phyloP scores from a whole-genome alignment of 768 basidiomycete genomes.

The Lactarius hatsudake region DNA sequence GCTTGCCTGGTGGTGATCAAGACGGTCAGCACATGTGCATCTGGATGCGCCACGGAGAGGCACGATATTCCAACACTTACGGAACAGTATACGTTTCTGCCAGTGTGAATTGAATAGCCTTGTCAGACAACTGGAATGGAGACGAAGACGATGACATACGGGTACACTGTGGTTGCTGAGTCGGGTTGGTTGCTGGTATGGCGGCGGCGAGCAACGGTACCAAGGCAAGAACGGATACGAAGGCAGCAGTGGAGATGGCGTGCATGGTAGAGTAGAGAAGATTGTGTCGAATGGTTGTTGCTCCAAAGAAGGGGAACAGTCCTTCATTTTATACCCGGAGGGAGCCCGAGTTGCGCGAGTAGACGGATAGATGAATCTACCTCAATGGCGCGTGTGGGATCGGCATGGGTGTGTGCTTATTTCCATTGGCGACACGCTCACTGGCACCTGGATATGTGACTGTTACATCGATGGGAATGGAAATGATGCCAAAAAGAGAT shows the following conservation, averaged over 20 bases:
- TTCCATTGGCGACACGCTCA: too few species aligned
- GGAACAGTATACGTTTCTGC: not conserved
- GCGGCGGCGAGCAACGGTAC: not conserved
- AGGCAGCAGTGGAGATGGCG: not conserved
- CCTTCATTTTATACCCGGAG: conserved; percentile 1
- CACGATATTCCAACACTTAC: conserved; percentile 1
- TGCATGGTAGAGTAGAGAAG: not conserved
- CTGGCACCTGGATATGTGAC: too few species aligned
- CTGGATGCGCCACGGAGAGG: not conserved
- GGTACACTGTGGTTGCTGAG: too few species aligned
- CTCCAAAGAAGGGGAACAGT: not conserved
- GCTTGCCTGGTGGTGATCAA: not conserved
- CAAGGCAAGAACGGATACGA: conserved; percentile 10
- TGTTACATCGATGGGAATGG: too few species aligned
- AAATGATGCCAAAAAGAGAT: too few species aligned
- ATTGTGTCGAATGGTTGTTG: not conserved
- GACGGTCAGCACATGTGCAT: not conserved
- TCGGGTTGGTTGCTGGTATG: not conserved
- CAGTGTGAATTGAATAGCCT: not conserved
- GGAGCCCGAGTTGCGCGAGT: too few species aligned
- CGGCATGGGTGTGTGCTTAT: too few species aligned
- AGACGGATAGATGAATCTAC: too few species aligned
- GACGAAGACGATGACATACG: too few species aligned
- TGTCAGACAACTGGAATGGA: not conserved
- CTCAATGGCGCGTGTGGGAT: too few species aligned